A percentile compares a stretch with the other conserved stretches of the same genome.
These are phyloP conservation scores for Cyberlindnera petersonii DNA, from an alignment of 805 yeast species.

Conservation along the genomic window DNA sequence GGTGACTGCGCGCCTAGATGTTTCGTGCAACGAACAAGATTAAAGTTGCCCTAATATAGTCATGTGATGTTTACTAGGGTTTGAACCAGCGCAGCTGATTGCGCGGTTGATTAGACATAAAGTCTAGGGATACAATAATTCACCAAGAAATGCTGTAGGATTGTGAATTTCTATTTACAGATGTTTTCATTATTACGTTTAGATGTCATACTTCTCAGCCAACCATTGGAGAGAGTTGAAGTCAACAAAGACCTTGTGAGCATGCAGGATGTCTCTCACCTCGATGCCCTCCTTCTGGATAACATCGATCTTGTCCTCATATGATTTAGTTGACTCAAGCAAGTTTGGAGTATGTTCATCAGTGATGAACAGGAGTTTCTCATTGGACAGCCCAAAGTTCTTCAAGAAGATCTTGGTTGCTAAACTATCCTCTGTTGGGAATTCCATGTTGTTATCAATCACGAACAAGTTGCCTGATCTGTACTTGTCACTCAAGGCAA, in stretches of 20 bases:
- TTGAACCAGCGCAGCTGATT: too few species aligned
- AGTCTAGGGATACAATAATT: too few species aligned
- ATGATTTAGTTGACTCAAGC: slow-evolving; percentile 50
- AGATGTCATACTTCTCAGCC: slow-evolving; percentile 25
- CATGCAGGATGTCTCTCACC: slow-evolving; percentile 78
- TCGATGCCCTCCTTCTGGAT: slow-evolving; percentile 73
- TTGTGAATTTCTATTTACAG: slow-evolving; percentile 14
- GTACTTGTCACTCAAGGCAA: slow-evolving; percentile 80
- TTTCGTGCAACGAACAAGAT: background rate
- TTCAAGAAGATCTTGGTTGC: slow-evolving; percentile 48
- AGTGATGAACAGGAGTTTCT: slow-evolving; percentile 65
- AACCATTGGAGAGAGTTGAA: slow-evolving; percentile 65
- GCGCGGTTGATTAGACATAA: too few species aligned
- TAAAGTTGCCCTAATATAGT: slow-evolving; percentile 1
- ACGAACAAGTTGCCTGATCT: slow-evolving; percentile 68
- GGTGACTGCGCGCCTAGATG: slow-evolving; percentile 6
- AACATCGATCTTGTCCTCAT: slow-evolving; percentile 55
- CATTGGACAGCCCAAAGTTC: slow-evolving; percentile 44
- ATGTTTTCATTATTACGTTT: slow-evolving; percentile 4
- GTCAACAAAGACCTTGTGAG: slow-evolving; percentile 73
- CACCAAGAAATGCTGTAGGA: slow-evolving; percentile 3
- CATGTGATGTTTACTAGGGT: slow-evolving; percentile 2
- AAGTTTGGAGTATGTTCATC: slow-evolving; percentile 56
- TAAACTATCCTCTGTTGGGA: slow-evolving; percentile 35
- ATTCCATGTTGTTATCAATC: slow-evolving; percentile 46